Evolutionary conservation across 1,284 basidiomycete species (phyloP).

Genomic region (Sporisorium exsertum): DNA sequence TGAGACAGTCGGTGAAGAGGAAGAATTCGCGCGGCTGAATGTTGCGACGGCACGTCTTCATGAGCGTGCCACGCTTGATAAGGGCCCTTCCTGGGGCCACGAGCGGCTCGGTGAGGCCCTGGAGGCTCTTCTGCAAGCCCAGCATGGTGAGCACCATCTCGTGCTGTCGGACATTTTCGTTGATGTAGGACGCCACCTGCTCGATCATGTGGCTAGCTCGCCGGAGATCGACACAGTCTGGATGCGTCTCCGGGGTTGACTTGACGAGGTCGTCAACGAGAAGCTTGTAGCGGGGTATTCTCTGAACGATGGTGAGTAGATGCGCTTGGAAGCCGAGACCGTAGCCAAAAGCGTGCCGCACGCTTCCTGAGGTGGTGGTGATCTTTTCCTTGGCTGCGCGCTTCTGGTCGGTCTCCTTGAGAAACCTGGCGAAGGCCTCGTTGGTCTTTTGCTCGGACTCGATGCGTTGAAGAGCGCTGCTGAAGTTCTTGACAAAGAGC

Average conservation of each 20-base stretch:
- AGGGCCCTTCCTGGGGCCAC: slow-evolving; percentile 63
- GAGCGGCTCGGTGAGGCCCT: slow-evolving; percentile 61
- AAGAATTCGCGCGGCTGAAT: slow-evolving; percentile 67
- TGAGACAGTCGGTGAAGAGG: slow-evolving; percentile 67
- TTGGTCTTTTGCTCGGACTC: slow-evolving; percentile 61
- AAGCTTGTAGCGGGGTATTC: slow-evolving; percentile 67
- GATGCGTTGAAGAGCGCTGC: slow-evolving; percentile 62
- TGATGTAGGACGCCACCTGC: slow-evolving; percentile 63
- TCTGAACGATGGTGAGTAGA: slow-evolving; percentile 65
- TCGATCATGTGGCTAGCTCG: slow-evolving; percentile 59
- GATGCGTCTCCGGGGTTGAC: slow-evolving; percentile 58
- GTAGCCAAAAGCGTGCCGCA: slow-evolving; percentile 50
- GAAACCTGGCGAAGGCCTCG: slow-evolving; percentile 59
- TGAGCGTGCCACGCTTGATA: slow-evolving; percentile 61
- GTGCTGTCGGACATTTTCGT: slow-evolving; percentile 67
- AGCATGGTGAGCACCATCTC: slow-evolving; percentile 67
- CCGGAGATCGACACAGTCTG: slow-evolving; percentile 51
- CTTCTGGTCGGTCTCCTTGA: slow-evolving; percentile 57
- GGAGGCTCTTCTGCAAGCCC: slow-evolving; percentile 60
- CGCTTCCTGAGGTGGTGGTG: slow-evolving; percentile 18
- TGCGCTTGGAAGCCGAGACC: slow-evolving; percentile 67
- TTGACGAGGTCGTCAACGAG: slow-evolving; percentile 63
- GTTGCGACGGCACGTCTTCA: slow-evolving; percentile 66
- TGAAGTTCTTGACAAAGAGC: slow-evolving; percentile 68
- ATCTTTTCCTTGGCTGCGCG: slow-evolving; percentile 32